A percentile compares a stretch with the other conserved stretches of the same genome.
Conservation (phyloP, 345 rosid genomes). For the Trapa bicornis region DNA sequence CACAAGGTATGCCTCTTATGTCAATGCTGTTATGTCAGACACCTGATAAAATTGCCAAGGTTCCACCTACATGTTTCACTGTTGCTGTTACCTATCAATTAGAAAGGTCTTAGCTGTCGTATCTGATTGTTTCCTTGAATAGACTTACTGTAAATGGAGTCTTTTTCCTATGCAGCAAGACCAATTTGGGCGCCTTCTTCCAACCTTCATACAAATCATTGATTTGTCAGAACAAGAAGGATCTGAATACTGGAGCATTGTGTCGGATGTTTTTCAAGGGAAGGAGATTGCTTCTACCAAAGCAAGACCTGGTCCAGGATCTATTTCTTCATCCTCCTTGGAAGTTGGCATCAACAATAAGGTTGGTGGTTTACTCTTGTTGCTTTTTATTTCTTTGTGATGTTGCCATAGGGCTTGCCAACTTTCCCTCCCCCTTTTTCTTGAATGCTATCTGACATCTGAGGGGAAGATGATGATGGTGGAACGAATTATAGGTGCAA, state of each 20-base stretch:
- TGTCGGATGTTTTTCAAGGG: conserved; percentile 58
- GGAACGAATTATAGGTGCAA: conserved; percentile 26
- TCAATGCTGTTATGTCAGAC: not conserved
- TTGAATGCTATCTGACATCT: not conserved
- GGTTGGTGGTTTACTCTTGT: conserved; percentile 22
- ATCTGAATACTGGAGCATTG: conserved; percentile 48
- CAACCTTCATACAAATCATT: conserved; percentile 64
- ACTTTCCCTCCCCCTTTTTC: not conserved
- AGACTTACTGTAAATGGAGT: not conserved
- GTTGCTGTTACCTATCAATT: not conserved
- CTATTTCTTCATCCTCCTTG: conserved; percentile 23
- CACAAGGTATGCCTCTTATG: conserved; percentile 42
- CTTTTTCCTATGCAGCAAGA: conserved; percentile 40
- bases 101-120: not conserved
- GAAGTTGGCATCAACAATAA: conserved; percentile 54
- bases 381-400: not conserved
- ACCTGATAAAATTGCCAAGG: not conserved
- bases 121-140: not conserved
- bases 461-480: not conserved
- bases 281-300: conserved; percentile 32
- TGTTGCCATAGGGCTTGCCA: not conserved
- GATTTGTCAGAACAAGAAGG: conserved; percentile 51
- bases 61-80: not conserved
- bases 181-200: conserved; percentile 51
- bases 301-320: conserved; percentile 19